Percentiles rank a stretch among this genome's conserved stretches.
These are phyloP conservation scores for Bacterosira constricta DNA, from an alignment of 108 stramenopile genomes.

Conservation along the genomic window DNA sequence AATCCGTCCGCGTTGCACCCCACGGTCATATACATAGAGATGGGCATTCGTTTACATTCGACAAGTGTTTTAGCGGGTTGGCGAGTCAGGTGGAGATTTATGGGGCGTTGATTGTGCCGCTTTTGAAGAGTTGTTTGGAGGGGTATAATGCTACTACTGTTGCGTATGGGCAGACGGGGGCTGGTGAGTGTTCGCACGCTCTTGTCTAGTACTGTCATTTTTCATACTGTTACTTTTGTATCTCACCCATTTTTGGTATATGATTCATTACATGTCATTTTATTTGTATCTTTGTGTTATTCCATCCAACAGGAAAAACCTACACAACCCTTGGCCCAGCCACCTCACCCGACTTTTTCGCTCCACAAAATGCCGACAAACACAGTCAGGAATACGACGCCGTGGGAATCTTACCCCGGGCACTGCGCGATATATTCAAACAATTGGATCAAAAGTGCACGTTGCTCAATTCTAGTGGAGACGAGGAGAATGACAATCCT, in stretches of 20 bases:
- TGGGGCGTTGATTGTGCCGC: constrained; percentile 50
- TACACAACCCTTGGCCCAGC: constrained; percentile 37
- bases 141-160: constrained; percentile 99
- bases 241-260: background rate
- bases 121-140: constrained; percentile 59
- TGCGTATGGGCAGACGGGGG: constrained; percentile 97
- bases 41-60: constrained; percentile 65
- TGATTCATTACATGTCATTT: background rate
- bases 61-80: constrained; percentile 55
- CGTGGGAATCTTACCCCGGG: constrained; percentile 81
- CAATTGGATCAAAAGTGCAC: constrained; percentile 32
- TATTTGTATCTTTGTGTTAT: background rate
- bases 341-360: constrained; percentile 28
- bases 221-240: background rate
- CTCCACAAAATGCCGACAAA: background rate
- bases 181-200: constrained; percentile 80
- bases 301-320: constrained; percentile 15
- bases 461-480: constrained; percentile 10
- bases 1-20: background rate
- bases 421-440: constrained; percentile 65
- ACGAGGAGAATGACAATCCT: background rate
- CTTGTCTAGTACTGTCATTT: background rate
- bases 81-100: constrained; percentile 66
- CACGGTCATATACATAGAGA: constrained; percentile 4
- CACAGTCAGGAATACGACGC: constrained; percentile 49